phyloP scores from a whole-genome alignment of 2,329 filamentous ascomycete species.

The Aspergillus pseudoterreus region DNA sequence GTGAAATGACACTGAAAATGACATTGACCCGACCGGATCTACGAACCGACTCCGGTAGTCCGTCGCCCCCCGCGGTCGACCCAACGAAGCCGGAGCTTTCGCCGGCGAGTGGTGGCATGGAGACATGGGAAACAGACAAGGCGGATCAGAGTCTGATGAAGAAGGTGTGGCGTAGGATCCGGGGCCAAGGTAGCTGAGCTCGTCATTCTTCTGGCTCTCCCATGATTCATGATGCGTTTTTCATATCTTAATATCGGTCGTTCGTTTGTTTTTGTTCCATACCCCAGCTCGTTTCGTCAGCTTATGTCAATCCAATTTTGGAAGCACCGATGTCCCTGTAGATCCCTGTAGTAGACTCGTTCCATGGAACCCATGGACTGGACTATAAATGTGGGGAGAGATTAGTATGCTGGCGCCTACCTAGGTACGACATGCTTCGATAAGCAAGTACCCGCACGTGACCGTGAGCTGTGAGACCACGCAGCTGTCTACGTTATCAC shows the following conservation, averaged over 20 bases:
- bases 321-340: not conserved
- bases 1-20: constrained; percentile 96
- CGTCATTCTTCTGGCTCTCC: not conserved
- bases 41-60: constrained; percentile 41
- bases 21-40: constrained; percentile 88
- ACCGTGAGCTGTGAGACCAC: constrained; percentile 28
- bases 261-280: constrained; percentile 2
- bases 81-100: constrained; percentile 54
- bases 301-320: not conserved
- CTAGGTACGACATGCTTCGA: constrained; percentile 13
- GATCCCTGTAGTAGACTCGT: too few species aligned
- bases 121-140: constrained; percentile 44
- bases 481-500: constrained; percentile 10
- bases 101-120: constrained; percentile 37
- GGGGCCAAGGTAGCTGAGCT: constrained; percentile 19
- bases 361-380: not conserved
- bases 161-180: constrained; percentile 44
- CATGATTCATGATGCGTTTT: not conserved
- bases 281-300: not conserved
- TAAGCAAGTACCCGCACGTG: constrained; percentile 26
- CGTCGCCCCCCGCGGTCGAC: constrained; percentile 60
- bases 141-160: constrained; percentile 38
- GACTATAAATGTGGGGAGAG: not conserved
- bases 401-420: not conserved
- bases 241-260: not conserved